Evolutionary conservation across 2,329 filamentous ascomycete species (phyloP).

Genomic region (Neonectria ditissima): DNA sequence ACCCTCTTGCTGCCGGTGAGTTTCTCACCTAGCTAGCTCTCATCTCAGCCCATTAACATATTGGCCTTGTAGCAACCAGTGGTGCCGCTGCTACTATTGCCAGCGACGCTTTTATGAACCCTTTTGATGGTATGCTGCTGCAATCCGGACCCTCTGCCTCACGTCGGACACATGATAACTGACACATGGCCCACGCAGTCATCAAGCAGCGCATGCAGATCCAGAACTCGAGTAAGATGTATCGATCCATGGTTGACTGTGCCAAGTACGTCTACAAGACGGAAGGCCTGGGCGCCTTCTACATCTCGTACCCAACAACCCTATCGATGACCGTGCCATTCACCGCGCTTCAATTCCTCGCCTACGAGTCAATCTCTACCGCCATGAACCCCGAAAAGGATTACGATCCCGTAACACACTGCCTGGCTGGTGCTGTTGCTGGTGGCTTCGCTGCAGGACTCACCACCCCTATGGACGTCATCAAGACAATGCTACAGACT

Average conservation of each 20-base stretch:
- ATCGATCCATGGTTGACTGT: conserved; percentile 88
- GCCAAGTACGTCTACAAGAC: conserved; percentile 87
- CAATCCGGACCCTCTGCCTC: neutral
- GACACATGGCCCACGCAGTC: conserved; percentile 66
- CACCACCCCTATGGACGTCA: conserved; percentile 96
- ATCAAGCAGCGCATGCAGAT: conserved; percentile 99
- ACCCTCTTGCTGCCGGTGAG: conserved; percentile 91
- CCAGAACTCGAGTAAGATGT: conserved; percentile 87
- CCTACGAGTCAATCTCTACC: conserved; percentile 97
- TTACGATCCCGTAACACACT: conserved; percentile 96
- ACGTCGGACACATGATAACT: conserved; percentile 13
- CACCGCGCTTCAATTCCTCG: conserved; percentile 95
- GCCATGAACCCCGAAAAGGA: conserved; percentile 86
- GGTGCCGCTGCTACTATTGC: conserved; percentile 96
- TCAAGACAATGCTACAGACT: conserved; percentile 97
- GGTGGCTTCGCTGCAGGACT: conserved; percentile 93
- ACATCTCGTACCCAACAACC: conserved; percentile 98
- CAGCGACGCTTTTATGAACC: conserved; percentile 98
- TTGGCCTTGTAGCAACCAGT: conserved; percentile 75
- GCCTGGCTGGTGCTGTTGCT: conserved; percentile 89
- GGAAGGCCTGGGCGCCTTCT: conserved; percentile 92
- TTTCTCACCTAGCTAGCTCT: conserved; percentile 11
- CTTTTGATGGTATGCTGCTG: conserved; percentile 86
- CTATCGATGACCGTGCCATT: conserved; percentile 99
- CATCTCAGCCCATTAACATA: conserved; percentile 21